These are phyloP conservation scores for Nakaseomyces bracarensis DNA, from an alignment of 1,139 yeast species.

Conservation along the genomic window DNA sequence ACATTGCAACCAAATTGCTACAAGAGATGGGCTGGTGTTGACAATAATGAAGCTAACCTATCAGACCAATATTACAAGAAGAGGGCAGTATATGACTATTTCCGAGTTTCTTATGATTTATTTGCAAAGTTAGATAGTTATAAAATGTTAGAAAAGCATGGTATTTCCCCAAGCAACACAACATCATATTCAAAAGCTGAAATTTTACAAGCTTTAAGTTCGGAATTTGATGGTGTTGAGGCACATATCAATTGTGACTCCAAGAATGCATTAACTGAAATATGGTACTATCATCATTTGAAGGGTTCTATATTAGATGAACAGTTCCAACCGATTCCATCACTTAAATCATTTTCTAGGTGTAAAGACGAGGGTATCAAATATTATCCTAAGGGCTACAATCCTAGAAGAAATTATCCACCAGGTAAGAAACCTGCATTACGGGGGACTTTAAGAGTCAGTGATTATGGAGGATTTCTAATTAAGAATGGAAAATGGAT, in stretches of 20 bases:
- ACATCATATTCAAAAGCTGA: conserved; percentile 57
- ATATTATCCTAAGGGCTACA: conserved; percentile 63
- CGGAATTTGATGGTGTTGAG: conserved; percentile 48
- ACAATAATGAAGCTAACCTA: conserved; percentile 7
- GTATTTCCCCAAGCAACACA: conserved; percentile 57
- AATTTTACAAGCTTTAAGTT: conserved; percentile 54
- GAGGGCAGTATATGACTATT: conserved; percentile 73
- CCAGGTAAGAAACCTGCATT: conserved; percentile 20
- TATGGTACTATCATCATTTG: conserved; percentile 84
- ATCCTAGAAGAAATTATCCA: conserved; percentile 25
- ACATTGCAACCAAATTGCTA: conserved; percentile 73
- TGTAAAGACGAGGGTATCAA: conserved; percentile 69
- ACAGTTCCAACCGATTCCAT: conserved; percentile 55
- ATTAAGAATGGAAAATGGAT: conserved; percentile 85
- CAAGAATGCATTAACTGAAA: conserved; percentile 62
- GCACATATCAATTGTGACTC: conserved; percentile 70
- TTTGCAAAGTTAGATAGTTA: conserved; percentile 63
- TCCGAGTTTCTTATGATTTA: conserved; percentile 53
- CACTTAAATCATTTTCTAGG: conserved; percentile 41
- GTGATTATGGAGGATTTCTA: conserved; percentile 57
- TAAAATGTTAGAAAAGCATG: conserved; percentile 55
- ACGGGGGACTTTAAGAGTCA: conserved; percentile 45
- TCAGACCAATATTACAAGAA: conserved; percentile 25
- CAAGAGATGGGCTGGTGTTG: conserved; percentile 23
- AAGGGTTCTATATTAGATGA: conserved; percentile 66